Evolutionary conservation across 208 protist genomes (phyloP).

Genomic region (Wallacemonas rigidus): DNA sequence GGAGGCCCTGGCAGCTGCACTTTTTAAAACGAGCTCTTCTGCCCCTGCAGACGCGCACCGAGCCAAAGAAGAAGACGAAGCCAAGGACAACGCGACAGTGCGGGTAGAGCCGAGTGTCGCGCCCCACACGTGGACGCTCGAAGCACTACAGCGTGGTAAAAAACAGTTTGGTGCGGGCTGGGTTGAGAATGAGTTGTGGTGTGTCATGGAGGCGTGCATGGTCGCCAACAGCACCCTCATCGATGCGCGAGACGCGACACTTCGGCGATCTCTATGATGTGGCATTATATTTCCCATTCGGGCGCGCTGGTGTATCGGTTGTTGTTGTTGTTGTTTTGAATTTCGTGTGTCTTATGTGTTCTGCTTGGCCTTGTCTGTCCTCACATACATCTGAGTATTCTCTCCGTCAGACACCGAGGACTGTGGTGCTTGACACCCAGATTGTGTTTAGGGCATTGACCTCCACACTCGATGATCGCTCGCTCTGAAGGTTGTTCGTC

Average conservation of each 20-base stretch:
- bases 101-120: background rate
- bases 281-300: background rate
- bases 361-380: background rate
- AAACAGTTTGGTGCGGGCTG: background rate
- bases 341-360: background rate
- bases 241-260: background rate
- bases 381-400: background rate
- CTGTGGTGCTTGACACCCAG: too few relatives aligned
- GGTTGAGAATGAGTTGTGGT: constrained; percentile 23
- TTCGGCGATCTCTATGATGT: background rate
- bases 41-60: too few relatives aligned
- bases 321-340: background rate
- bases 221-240: background rate
- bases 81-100: background rate
- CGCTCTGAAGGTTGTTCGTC: too few relatives aligned
- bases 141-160: background rate
- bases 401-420: too few relatives aligned
- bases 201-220: constrained; percentile 20
- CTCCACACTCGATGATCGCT: too few relatives aligned
- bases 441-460: too few relatives aligned
- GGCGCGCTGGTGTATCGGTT: background rate
- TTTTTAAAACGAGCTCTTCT: background rate
- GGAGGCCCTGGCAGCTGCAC: background rate
- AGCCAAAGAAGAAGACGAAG: too few relatives aligned
- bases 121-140: background rate